Conservation (phyloP, 768 basidiomycete species). For the Leccinum ochraceum region DNA sequence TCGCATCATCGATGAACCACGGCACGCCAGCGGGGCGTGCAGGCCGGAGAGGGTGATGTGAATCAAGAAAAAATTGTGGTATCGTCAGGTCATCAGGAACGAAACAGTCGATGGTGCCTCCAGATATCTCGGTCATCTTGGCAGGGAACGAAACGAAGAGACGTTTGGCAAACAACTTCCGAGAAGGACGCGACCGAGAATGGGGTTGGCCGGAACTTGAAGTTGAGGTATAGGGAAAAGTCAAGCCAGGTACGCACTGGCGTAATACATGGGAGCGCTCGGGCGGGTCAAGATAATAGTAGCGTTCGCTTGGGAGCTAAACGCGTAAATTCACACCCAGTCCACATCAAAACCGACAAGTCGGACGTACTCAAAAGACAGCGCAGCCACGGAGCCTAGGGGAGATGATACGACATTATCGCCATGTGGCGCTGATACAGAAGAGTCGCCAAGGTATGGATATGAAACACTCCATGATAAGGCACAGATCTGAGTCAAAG, state of each 20-base stretch:
- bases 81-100: constrained; percentile 66
- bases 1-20: constrained; percentile 61
- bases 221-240: background rate
- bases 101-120: constrained; percentile 33
- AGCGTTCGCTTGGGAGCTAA: background rate
- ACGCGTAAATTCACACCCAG: background rate
- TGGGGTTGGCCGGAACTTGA: background rate
- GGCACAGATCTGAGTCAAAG: constrained; percentile 23
- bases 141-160: background rate
- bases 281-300: background rate
- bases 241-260: background rate
- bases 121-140: constrained; percentile 27
- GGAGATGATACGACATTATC: background rate
- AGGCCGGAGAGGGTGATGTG: constrained; percentile 44
- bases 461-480: background rate
- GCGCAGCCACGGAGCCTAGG: background rate
- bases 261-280: background rate
- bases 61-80: constrained; percentile 65
- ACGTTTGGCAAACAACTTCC: background rate
- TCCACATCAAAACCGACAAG: background rate
- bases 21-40: constrained; percentile 45
- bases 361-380: background rate
- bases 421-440: constrained; percentile 9
- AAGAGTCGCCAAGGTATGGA: background rate
- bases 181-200: background rate